phyloP scores from a whole-genome alignment of 768 basidiomycete species.

The Termitomyces sp. region DNA sequence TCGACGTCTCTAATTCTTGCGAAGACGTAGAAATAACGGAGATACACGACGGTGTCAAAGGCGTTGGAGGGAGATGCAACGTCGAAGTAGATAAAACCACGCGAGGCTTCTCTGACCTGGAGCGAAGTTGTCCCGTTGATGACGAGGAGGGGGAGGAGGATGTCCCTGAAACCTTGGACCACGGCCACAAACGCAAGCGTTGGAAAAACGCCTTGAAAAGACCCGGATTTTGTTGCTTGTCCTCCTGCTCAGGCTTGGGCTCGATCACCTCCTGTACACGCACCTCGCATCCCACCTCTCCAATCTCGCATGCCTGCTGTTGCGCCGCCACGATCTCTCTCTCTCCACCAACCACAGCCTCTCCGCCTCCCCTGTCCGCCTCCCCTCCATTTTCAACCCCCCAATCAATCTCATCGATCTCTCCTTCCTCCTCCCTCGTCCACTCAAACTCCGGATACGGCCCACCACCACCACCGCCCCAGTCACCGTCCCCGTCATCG shows the following conservation, averaged over 20 bases:
- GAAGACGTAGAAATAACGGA: neutral
- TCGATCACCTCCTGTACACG: neutral
- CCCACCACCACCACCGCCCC: neutral
- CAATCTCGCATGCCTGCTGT: neutral
- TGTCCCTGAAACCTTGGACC: neutral
- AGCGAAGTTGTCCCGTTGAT: neutral
- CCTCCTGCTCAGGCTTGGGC: neutral
- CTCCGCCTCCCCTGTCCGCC: neutral
- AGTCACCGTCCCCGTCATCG: neutral
- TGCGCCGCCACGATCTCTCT: neutral
- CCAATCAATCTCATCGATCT: neutral
- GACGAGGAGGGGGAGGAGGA: neutral
- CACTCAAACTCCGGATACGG: neutral
- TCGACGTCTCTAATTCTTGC: neutral
- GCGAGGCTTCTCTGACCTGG: neutral
- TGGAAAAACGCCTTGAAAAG: neutral
- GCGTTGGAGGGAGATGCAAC: neutral
- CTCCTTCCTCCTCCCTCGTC: neutral
- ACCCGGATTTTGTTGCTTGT: neutral
- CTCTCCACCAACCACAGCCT: neutral
- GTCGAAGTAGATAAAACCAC: neutral
- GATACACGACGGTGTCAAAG: neutral
- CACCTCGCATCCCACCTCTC: no score
- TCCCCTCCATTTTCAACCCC: neutral
- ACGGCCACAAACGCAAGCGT: neutral